Base-by-base conservation (phyloP, 768 basidiomycete species). In the Pulveroboletus sp. region DNA sequence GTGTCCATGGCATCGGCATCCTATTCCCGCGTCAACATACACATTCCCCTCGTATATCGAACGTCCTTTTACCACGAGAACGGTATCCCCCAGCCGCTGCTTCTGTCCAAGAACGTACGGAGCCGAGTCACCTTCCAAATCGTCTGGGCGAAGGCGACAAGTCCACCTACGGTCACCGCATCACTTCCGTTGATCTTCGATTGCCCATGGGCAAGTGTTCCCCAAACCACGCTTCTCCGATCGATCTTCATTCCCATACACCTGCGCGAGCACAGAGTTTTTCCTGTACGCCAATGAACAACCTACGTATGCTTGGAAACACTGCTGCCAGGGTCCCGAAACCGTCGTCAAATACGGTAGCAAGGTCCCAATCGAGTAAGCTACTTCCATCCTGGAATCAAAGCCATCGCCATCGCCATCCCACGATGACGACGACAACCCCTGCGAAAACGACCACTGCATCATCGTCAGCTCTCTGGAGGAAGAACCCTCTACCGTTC, bases 161-260 rank as follows among this genome's bases (percentile, higher is more conserved):
- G 45, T 49, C 13, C 48, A 40, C 41, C 24, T 20, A 9, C 26
- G 49, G 58, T 56, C 61, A 49, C 42, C 54, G 54, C 10, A 20
- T 40, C 19, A 30, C 57, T 54, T 63, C 51, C 11, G 52, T 53
- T 17, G 63, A 62, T 57, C 63, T 53, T 32, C 38, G 47, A 46
- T 40, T 50, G 36, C 43, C 55, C 7, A 51, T 57, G 12, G 13
- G 2, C 16, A 14, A 17, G 29, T 26, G 11, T 31, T 13, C 35
- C n/a, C 38, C 38, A 45, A 27, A 4, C 4, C 31, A 3, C 26
- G 49, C 62, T 59, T 64, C 62, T 64, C 49, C 51, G 23, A 57
- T 42, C 32, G 63, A 64, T 64, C 48, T 47, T 45, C 62, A 45
- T 17, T 31, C 45, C 13, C 47, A 44, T 24, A 7, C 43, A 2